Evolutionary conservation across 225 moss, liverwort and hornwort species (phyloP), one percentile per base, ranked within the genome.

Genomic region (Neckera pumila): DNA sequence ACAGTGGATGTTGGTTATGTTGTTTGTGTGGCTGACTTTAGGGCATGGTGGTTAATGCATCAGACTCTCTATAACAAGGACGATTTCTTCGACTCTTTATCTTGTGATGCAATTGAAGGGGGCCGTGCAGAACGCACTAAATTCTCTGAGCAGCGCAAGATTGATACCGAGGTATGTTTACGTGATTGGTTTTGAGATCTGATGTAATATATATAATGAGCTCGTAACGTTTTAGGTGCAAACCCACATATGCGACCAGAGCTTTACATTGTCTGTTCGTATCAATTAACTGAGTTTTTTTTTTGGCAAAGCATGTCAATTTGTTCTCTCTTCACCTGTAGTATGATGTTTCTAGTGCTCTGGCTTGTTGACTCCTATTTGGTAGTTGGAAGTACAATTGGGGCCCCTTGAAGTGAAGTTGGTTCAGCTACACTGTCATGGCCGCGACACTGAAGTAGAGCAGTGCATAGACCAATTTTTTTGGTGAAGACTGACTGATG

Each of bases 121-220:
- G 93, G 96, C 45, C 96, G 95, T 73, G 89, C 92, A 16, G 98
- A 99, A 81, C 93, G 98, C 74, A 97, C 97, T 33, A 99, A 97
- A 85, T 99, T 97, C 84, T 95, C 95, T 83, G 98, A 97, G 89
- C 98, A 99, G 92, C 97, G 98, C 87, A 97, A 96, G 92, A 96
- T 99, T 87, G 98, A 99, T 77, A 99, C 97, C 16, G 98, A 99
- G 96, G 98, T 96, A 90, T 80, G 89, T 53, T 88, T 65, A 31
- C 49, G n/a, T 79, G 57, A 45, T 88, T 82, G 53, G 26, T 53
- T 63, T 63, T 63, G 63, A 74, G 82, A 65, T 27, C 18, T 84
- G 12, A 36, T 56, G 58, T 58, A 70, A 22, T 58, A 62, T 58
- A 47, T 36, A 17, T 74, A 53, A 82, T 49, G 45, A 88, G 21